phyloP scores from a whole-genome alignment of 768 basidiomycete genomes.

The Kwoniella botswanensis region DNA sequence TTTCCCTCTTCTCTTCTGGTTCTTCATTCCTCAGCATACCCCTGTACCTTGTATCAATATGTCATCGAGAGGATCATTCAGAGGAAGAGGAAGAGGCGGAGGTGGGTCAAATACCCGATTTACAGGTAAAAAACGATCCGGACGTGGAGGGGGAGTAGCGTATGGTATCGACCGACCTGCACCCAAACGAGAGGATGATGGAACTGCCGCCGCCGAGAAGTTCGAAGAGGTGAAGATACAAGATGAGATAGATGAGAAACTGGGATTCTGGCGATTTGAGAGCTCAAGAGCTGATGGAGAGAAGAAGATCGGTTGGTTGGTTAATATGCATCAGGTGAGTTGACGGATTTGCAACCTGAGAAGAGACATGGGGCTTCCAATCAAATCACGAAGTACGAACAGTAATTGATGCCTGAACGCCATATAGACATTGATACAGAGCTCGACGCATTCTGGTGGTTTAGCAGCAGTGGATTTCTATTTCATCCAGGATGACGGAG shows the following conservation, averaged over 20 bases:
- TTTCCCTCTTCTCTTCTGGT: background rate
- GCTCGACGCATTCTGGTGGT: conserved; percentile 80
- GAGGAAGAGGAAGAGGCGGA: conserved; percentile 47
- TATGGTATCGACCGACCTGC: conserved; percentile 57
- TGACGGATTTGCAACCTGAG: background rate
- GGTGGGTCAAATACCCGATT: conserved; percentile 52
- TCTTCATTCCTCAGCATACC: background rate
- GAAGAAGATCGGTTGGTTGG: conserved; percentile 84
- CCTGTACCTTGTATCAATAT: conserved; percentile 19
- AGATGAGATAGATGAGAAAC: conserved; percentile 91
- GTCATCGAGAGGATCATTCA: conserved; percentile 19
- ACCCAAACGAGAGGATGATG: conserved; percentile 83
- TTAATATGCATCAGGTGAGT: conserved; percentile 97
- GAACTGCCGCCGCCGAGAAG: conserved; percentile 79
- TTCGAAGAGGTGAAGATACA: conserved; percentile 76
- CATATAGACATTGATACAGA: conserved; percentile 78
- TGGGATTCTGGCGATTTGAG: conserved; percentile 81
- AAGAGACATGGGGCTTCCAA: too few relatives aligned
- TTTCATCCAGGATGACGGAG: conserved; percentile 96
- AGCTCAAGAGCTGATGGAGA: conserved; percentile 66
- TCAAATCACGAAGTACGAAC: too few relatives aligned
- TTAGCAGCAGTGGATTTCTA: conserved; percentile 93
- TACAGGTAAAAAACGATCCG: conserved; percentile 57
- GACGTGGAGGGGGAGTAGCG: conserved; percentile 54
- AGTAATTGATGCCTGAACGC: background rate